Conservation (phyloP, 176 grass and related monocot genomes). For the Dactylis glomerata region DNA sequence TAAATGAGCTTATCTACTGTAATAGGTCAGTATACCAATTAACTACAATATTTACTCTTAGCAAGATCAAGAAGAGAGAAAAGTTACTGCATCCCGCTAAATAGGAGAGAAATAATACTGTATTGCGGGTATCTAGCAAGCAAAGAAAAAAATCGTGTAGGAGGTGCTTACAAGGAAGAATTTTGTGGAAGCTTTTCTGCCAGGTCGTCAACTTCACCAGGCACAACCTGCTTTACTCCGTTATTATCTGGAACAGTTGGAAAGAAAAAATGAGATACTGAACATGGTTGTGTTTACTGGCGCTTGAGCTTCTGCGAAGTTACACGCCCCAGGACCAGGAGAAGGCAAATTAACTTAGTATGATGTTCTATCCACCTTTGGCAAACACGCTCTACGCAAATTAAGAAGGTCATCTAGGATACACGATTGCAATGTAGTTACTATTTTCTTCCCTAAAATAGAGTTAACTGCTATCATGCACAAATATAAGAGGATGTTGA, state of each 20-base stretch:
- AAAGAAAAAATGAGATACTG: conserved; percentile 10
- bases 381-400: not conserved
- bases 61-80: not conserved
- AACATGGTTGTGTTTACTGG: not conserved
- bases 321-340: not conserved
- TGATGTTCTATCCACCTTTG: not conserved
- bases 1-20: not conserved
- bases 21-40: not conserved
- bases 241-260: conserved; percentile 56
- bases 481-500: not conserved
- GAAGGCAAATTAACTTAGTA: not conserved
- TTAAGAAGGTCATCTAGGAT: not conserved
- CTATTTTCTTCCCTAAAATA: not conserved
- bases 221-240: conserved; percentile 33
- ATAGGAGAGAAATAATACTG: not conserved
- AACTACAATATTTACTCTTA: conserved; percentile 1
- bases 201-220: conserved; percentile 18
- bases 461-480: not conserved
- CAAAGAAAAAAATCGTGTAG: not conserved
- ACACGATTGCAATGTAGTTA: not conserved
- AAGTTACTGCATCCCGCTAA: not conserved
- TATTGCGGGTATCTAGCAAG: not conserved
- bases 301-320: conserved; percentile 7
- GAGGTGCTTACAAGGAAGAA: conserved; percentile 38
- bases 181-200: conserved; percentile 39